phyloP scores from a whole-genome alignment of 164 flowering plant genomes.

The Stephania yunnanensis region DNA sequence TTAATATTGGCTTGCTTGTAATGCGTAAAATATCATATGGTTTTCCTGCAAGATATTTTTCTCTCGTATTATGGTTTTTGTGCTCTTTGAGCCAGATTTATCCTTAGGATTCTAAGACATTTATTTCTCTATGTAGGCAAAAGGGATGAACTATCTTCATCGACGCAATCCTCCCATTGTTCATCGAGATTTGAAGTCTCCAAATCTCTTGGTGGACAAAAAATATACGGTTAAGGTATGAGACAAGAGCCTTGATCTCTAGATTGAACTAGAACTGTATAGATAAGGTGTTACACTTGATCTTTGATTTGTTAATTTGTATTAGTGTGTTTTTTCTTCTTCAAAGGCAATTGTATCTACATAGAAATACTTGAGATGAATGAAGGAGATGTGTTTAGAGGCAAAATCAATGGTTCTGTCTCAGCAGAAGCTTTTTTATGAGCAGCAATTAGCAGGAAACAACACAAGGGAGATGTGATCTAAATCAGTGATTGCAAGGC shows the following conservation, averaged over 20 bases:
- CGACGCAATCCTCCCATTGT: conserved; percentile 93
- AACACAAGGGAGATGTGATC: no score
- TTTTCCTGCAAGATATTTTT: not conserved
- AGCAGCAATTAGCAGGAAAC: no score
- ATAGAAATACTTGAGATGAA: not conserved
- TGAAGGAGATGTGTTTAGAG: no score
- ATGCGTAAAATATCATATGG: not conserved
- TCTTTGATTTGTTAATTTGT: not conserved
- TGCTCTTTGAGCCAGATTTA: not conserved
- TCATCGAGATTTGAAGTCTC: conserved; percentile 96
- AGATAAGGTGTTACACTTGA: conserved; percentile 58
- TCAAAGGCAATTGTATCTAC: not conserved
- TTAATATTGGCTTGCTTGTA: not conserved
- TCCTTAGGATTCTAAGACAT: not conserved
- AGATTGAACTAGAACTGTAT: conserved; percentile 75
- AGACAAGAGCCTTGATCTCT: not conserved
- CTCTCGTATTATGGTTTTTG: not conserved
- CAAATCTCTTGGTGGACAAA: conserved; percentile 92
- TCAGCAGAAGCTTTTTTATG: no score
- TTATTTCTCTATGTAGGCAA: conserved; percentile 50
- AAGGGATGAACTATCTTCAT: conserved; percentile 99
- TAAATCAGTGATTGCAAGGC: no score
- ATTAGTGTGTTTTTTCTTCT: not conserved
- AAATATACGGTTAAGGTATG: conserved; percentile 94
- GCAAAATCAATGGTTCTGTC: no score